Percentiles rank a stretch among this genome's conserved stretches.
These are phyloP conservation scores for Biscogniauxia marginata DNA, from an alignment of 2,329 filamentous ascomycete species.

Conservation along the genomic window DNA sequence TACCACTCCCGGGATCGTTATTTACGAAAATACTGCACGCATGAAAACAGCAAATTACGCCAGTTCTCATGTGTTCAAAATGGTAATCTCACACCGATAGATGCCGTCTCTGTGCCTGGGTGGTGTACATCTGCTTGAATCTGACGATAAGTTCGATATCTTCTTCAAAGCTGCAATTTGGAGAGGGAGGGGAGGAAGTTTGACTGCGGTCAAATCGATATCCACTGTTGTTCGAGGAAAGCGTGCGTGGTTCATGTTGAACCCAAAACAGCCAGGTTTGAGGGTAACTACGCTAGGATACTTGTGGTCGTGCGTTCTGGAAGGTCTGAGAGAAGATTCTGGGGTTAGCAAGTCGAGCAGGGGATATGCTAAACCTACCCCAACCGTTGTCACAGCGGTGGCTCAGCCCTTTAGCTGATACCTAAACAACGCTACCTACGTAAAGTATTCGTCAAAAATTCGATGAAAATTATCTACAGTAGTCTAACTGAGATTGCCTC, in stretches of 20 bases:
- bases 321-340: neutral
- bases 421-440: neutral
- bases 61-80: conserved; percentile 10
- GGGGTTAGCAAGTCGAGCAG: neutral
- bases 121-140: neutral
- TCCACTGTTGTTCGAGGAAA: neutral
- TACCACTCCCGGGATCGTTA: too few species aligned
- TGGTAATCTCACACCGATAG: neutral
- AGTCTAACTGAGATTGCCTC: too few species aligned
- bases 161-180: too few species aligned
- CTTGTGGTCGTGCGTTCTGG: conserved; percentile 1
- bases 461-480: neutral
- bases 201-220: neutral
- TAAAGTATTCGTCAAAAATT: neutral
- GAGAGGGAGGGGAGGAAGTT: too few species aligned
- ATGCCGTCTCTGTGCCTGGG: neutral
- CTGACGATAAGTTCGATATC: neutral
- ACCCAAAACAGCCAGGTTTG: neutral
- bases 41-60: conserved; percentile 24
- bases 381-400: neutral
- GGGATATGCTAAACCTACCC: neutral
- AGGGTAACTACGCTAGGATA: conserved; percentile 2
- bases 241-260: neutral
- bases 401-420: neutral
- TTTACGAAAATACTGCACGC: conserved; percentile 10